Base-by-base conservation (phyloP, 306 rosid genomes). In the Lotus japonicus region DNA sequence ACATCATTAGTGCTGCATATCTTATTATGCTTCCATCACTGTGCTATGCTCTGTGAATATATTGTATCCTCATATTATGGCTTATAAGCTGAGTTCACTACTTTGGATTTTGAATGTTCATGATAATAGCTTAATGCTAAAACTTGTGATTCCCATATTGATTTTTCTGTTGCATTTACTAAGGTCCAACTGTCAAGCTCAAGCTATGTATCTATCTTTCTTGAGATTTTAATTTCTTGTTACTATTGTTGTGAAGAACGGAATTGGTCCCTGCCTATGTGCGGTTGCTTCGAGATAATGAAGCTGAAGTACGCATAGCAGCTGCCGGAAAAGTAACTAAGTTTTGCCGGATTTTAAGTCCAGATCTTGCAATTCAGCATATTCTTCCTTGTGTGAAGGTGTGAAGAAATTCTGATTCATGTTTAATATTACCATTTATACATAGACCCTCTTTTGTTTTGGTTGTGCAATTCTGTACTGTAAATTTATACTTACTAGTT, bases 361-460 rank as follows among this genome's bases (percentile, higher is more conserved):
- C 98, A 9, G 97, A 94, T 19, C 86, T 88, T 35, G 84, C 98
- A 57, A 84, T 94, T 79, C 96, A 90, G 85, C 89, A 94, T 70
- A 90, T 94, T 76, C 97, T 94, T 84, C 96, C 98, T 26, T 94
- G 98, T 67, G 97, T 94, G 59, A 94, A 94, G 97, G 98, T 94
- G 72, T 41, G 61, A 42, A 55, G 60, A 35, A 35, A 43, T 79
- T 71, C 41, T 18, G 36, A 54, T 77, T 44, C 61, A 10, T 69
- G 5, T 51, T 12, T 58, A 54, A 15, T 73, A 49, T 33, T 68
- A 21, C 62, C 13, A 66, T 46, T 23, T 58, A n/a, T 56, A 38
- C 38, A 2, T 7, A 67, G 46, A 7, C 48, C 60, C 53, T 71
- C 51, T 43, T 49, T 50, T 60, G 33, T 67, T 71, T 64, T 49